phyloP scores from a whole-genome alignment of 2,329 filamentous ascomycete species.

The Curvularia eragrostidis region DNA sequence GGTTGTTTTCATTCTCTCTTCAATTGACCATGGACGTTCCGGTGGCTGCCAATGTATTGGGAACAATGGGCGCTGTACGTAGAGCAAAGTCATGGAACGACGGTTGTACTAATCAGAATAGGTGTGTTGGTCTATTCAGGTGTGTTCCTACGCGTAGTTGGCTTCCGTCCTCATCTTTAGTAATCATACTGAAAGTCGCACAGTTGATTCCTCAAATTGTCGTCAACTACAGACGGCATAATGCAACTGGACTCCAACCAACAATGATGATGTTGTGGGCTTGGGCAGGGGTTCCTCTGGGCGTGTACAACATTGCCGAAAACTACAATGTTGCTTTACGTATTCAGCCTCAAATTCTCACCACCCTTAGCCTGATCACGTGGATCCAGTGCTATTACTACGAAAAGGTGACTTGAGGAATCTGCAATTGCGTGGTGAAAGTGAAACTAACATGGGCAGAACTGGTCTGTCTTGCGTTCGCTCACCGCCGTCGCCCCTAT shows the following conservation, averaged over 20 bases:
- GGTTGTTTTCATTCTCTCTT: not conserved
- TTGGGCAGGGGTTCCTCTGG: conserved; percentile 70
- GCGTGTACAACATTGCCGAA: conserved; percentile 65
- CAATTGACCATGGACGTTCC: conserved; percentile 60
- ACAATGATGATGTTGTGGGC: conserved; percentile 78
- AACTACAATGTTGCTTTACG: conserved; percentile 61
- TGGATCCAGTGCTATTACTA: conserved; percentile 66
- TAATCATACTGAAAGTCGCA: not conserved
- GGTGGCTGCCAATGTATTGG: conserved; percentile 64
- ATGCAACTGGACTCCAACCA: conserved; percentile 69
- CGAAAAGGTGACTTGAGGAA: conserved; percentile 44
- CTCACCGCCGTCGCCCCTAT: conserved; percentile 59
- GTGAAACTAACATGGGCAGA: conserved; percentile 43
- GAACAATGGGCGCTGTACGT: conserved; percentile 64
- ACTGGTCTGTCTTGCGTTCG: conserved; percentile 61
- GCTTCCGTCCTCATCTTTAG: no score
- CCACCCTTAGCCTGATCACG: conserved; percentile 58
- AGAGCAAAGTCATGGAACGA: not conserved
- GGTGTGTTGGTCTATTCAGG: conserved; percentile 73
- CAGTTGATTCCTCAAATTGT: conserved; percentile 73
- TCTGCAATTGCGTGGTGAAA: no score
- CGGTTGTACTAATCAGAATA: conserved; percentile 21
- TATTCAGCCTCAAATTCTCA: conserved; percentile 65
- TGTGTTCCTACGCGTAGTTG: no score
- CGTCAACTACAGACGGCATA: conserved; percentile 70